phyloP scores from a whole-genome alignment of 331 rosid genomes.

The Malus hybrid region DNA sequence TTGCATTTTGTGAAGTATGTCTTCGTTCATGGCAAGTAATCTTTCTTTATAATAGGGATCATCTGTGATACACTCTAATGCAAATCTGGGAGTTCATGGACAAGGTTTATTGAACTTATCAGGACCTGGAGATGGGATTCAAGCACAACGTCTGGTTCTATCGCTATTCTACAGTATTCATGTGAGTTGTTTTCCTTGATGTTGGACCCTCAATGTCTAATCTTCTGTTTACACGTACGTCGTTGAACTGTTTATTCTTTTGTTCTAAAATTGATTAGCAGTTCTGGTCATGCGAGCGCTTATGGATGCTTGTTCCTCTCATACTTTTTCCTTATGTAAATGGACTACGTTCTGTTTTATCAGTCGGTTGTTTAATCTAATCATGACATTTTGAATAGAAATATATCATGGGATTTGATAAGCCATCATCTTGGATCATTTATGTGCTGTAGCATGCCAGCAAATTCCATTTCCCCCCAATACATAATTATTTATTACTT shows the following conservation, averaged over 20 bases:
- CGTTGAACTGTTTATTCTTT: background rate
- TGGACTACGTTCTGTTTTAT: background rate
- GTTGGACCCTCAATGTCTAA: background rate
- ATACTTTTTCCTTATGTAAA: background rate
- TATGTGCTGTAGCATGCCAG: background rate
- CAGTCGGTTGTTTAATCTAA: background rate
- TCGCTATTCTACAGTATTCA: constrained; percentile 88
- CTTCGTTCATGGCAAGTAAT: constrained; percentile 18
- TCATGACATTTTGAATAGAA: background rate
- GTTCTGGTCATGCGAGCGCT: background rate
- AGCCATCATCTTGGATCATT: background rate
- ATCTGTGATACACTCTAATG: constrained; percentile 97
- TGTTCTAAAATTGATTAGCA: background rate
- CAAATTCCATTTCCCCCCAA: background rate
- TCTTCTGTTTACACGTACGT: background rate
- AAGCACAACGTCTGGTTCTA: constrained; percentile 93
- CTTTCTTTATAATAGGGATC: constrained; percentile 54
- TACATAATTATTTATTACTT: background rate
- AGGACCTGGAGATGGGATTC: constrained; percentile 92
- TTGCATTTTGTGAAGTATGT: constrained; percentile 9
- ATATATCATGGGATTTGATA: background rate
- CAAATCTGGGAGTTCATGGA: constrained; percentile 97
- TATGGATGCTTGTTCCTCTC: background rate
- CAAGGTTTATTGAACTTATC: constrained; percentile 95
- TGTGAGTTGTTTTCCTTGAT: constrained; percentile 43